These are phyloP conservation scores for Oropetium thomaeum DNA, from an alignment of 176 grass and related monocot genomes.

Conservation along the genomic window DNA sequence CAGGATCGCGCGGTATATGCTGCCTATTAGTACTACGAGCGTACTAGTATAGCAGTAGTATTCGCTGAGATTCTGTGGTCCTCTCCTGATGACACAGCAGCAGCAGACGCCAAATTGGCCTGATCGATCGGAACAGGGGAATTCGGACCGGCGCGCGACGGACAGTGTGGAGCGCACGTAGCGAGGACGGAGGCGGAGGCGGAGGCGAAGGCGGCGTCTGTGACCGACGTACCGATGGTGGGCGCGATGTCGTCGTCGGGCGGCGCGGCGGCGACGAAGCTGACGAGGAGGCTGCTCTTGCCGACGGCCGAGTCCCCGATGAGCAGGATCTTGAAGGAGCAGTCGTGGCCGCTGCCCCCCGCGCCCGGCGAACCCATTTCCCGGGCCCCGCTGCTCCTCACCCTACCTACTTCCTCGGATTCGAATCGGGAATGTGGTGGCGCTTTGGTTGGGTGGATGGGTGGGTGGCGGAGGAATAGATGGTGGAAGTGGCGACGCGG, in stretches of 20 bases:
- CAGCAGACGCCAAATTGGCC: background rate
- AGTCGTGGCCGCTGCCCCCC: constrained; percentile 53
- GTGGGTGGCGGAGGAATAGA: background rate
- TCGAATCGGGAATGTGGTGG: background rate
- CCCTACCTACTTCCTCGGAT: background rate
- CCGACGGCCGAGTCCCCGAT: constrained; percentile 94
- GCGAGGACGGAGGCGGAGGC: background rate
- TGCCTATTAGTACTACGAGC: background rate
- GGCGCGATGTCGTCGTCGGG: constrained; percentile 60
- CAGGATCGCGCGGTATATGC: background rate
- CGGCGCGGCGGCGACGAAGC: constrained; percentile 67
- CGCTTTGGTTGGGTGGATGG: background rate
- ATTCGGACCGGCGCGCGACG: background rate
- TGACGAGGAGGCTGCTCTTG: constrained; percentile 94
- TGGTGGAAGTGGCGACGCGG: background rate
- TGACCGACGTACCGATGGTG: constrained; percentile 72
- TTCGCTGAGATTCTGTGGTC: background rate
- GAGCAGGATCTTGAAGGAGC: constrained; percentile 89
- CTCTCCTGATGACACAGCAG: background rate
- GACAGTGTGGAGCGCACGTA: background rate
- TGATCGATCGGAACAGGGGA: background rate
- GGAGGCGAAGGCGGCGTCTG: background rate
- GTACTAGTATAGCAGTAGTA: too few species aligned
- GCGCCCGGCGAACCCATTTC: constrained; percentile 35
- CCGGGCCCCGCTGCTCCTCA: too few species aligned